Base-by-base conservation (phyloP, 208 protist genomes). In the Leishmania arabica region DNA sequence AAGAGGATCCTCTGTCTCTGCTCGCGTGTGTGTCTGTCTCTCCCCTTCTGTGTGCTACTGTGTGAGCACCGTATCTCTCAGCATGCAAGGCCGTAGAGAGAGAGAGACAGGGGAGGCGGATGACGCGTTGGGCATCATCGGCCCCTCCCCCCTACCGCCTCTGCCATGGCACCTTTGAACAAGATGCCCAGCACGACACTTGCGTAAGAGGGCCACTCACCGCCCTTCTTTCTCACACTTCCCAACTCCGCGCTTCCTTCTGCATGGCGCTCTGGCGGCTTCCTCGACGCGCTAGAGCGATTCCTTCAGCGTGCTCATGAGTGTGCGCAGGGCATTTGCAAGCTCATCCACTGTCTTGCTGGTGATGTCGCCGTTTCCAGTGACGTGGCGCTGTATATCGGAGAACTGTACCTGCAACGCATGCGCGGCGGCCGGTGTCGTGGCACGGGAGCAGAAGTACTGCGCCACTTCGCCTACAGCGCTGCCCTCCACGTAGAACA, bases 401-500 rank as follows among this genome's bases (percentile, higher is more conserved):
- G 73, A 73, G 65, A 85, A 85, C 73, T 85, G 82, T 31, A 17
- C 31, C 40, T 76, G 82, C 78, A 87, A 56, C 49, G 81, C 80
- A 15, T 85, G 68, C 31, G 79, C 54, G 27, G 83, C 78, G 2
- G 70, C 64, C 2, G 80, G 80, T 0, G 75, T 78, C 24, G 68
- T 82, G 53, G 78, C 81, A 17, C 87, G 84, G 0, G 75, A 66
- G 76, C 80, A 70, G 71, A 86, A 90, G 54, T 88, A 90, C 34
- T 82, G 70, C 49, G 75, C 78, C 70, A 90, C 87, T 62, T 79
- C 81, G 3, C 31, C 37, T 31, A 88, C 66, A 54, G 82, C 80
- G 11, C 7, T 56, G 5, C 84, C 87, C 70, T 90, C 87, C 9
- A 84, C 83, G 31, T 81, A 80, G 42, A 90, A 78, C n/a, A 87